phyloP scores from a whole-genome alignment of 2,329 filamentous ascomycete species.

The Beauveria varroae region DNA sequence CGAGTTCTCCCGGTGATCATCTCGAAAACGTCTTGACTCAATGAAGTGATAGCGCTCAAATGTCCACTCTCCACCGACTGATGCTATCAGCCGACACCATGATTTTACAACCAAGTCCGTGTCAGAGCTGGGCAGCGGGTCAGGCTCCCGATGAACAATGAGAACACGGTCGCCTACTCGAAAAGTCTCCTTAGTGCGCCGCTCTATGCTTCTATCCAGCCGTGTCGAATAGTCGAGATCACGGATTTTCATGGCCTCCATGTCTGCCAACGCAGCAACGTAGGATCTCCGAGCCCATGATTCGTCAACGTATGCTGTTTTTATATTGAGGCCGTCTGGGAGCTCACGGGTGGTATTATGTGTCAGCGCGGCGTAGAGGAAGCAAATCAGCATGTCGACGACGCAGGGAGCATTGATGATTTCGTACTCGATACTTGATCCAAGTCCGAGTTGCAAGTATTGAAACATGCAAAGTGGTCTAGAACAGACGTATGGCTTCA shows the following conservation, averaged over 20 bases:
- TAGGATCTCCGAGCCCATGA: conserved; percentile 5
- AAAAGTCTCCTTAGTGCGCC: background rate
- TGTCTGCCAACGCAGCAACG: background rate
- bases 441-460: conserved; percentile 80
- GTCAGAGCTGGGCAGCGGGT: background rate
- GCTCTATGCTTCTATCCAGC: background rate
- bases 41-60: background rate
- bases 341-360: conserved; percentile 33
- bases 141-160: background rate
- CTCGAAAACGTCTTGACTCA: background rate
- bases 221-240: background rate
- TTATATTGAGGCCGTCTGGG: conserved; percentile 35
- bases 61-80: background rate
- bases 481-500: conserved; percentile 75
- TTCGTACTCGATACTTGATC: conserved; percentile 78
- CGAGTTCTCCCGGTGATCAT: background rate
- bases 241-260: background rate
- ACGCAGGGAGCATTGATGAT: conserved; percentile 72
- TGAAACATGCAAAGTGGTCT: conserved; percentile 74
- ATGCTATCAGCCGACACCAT: background rate
- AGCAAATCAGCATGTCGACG: conserved; percentile 75
- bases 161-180: background rate
- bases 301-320: conserved; percentile 18
- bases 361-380: conserved; percentile 60
- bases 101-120: background rate